Conservation (phyloP, 2,329 filamentous ascomycete species). For the Lasiodiplodia sp. region DNA sequence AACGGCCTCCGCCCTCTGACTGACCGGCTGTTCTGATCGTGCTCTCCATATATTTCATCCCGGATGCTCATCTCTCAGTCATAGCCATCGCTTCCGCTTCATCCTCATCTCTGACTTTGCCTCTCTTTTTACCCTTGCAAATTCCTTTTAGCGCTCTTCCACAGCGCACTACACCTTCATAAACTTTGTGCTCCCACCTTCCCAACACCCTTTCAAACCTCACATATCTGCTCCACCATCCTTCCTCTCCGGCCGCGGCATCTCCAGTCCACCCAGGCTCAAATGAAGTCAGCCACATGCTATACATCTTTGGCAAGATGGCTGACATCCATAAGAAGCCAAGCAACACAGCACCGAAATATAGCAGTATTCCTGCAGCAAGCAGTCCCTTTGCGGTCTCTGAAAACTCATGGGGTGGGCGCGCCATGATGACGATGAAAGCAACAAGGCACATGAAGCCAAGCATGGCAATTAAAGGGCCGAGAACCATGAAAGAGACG, state of each 20-base stretch:
- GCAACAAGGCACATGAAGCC: conserved; percentile 1
- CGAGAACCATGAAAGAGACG: conserved; percentile 1
- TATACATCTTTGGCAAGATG: background rate
- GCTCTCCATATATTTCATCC: too few species aligned
- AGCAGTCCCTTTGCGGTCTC: background rate
- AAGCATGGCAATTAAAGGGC: background rate
- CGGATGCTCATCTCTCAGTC: too few species aligned
- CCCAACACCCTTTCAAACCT: background rate
- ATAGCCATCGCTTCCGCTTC: background rate
- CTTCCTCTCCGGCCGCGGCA: background rate
- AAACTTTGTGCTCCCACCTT: background rate
- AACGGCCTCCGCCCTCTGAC: too few species aligned
- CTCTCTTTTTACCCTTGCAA: background rate
- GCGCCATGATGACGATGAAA: background rate
- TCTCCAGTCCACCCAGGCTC: background rate
- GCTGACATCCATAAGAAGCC: background rate
- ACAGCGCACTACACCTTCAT: background rate
- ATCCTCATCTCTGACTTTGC: background rate
- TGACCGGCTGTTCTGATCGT: too few species aligned
- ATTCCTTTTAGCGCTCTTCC: background rate
- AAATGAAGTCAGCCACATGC: background rate
- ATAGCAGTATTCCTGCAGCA: background rate
- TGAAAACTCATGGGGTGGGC: conserved; percentile 2
- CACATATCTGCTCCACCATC: conserved; percentile 4
- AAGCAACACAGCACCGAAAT: background rate